These are phyloP conservation scores for Sonneratia caseolaris DNA, from an alignment of 345 rosid species.

Conservation along the genomic window DNA sequence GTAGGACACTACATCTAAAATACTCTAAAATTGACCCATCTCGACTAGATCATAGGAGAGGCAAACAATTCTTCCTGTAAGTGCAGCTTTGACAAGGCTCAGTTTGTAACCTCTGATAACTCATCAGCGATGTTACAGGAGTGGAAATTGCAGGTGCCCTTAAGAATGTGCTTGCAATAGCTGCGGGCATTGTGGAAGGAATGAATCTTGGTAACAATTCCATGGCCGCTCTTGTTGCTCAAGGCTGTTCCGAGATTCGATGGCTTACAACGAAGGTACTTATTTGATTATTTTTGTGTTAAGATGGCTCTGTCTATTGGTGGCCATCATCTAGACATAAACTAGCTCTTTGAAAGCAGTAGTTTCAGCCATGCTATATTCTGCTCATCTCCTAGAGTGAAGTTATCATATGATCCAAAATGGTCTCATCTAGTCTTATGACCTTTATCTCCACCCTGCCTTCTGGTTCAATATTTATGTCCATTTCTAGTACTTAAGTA, in stretches of 20 bases:
- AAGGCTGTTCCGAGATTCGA: slow-evolving; percentile 92
- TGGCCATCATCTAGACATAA: neutral
- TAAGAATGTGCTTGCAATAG: slow-evolving; percentile 88
- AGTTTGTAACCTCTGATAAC: slow-evolving; percentile 65
- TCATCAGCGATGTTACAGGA: slow-evolving; percentile 94
- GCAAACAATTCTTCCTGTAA: neutral
- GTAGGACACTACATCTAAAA: neutral
- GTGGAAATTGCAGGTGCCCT: slow-evolving; percentile 96
- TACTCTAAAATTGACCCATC: neutral
- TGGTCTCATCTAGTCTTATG: neutral
- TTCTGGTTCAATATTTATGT: neutral
- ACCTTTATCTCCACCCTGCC: neutral
- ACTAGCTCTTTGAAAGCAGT: neutral
- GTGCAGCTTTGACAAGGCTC: slow-evolving; percentile 17
- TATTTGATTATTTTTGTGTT: slow-evolving; percentile 1
- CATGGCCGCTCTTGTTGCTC: slow-evolving; percentile 95
- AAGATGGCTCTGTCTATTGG: neutral
- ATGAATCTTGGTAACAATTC: slow-evolving; percentile 93
- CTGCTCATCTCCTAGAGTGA: neutral
- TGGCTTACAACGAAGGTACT: slow-evolving; percentile 89
- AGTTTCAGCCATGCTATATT: neutral
- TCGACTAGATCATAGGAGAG: neutral
- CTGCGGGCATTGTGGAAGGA: slow-evolving; percentile 93
- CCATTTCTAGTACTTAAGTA: neutral
- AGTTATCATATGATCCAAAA: neutral